Base-by-base conservation (phyloP, 148 eudicot species). In the Cornus suecica region DNA sequence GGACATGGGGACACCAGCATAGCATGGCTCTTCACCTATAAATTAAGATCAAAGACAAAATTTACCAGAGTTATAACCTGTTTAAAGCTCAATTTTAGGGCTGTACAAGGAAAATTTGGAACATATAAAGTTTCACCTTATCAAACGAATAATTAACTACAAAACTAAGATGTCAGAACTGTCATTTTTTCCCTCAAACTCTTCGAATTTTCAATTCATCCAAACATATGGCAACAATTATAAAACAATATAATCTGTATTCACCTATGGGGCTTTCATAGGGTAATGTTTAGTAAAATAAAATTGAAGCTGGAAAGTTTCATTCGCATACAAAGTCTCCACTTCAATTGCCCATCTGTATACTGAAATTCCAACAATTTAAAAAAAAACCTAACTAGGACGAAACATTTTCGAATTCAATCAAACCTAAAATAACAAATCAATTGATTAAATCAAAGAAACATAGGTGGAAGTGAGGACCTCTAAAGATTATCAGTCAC, bases 1-100 rank as follows among this genome's bases (percentile, higher is more conserved):
- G 73, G 95, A 92, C 97, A 90, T 92, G 24, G 90, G 90, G 25
- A 90, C 92, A n/a, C 97, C 97, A 74, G 87, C 92, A 86, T 92
- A 92, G 76, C 88, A 84, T 63, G 92, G 94, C 74, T 92, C 97
- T 76, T 88, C 94, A 75, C 97, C 94, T 90, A 80, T 32, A 69
- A 83, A 73, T 66, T n/a, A 11, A 79, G 30, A 74, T 4, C 62
- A 54, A 41, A 30, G 20, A 70, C 42, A 68, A 11, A 60, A 60
- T n/a, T 41, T n/a, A 66, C 8, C 7, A 26, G 6, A 65, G 24
- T 30, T 26, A 22, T 27, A 28, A 26, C 32, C 31, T 11, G 62
- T 20, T 37, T 37, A 37, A 37, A 37, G 42, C 42, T 3, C 9
- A 37, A 37, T 37, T 8, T 37, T 10, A 6, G 42, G 42, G 6